Evolutionary conservation across 2,329 filamentous ascomycete genomes (phyloP), one percentile per base, ranked within the genome.

Genomic region (Sporothrix variecibatus): DNA sequence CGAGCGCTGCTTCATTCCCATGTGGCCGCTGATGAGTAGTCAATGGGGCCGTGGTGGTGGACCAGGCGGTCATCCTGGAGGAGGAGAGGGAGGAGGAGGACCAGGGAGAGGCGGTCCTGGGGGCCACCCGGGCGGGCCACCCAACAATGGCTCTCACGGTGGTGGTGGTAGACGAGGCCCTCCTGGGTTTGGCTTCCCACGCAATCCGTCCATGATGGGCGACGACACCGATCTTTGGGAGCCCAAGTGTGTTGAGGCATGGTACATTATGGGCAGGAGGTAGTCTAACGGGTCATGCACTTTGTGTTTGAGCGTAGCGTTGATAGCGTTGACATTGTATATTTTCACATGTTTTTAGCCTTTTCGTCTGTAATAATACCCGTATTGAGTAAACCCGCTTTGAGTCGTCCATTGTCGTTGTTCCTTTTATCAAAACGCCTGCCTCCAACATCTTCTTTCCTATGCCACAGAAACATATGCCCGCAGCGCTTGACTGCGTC

Each of bases 401-500:
- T 34, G 5, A 34, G 34, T 34, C 49, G 56, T 23, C 28, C 28
- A n/a, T n/a, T n/a, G n/a, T n/a, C n/a, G n/a, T n/a, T n/a, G n/a
- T n/a, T n/a, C n/a, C n/a, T n/a, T n/a, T n/a, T n/a, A n/a, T n/a
- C n/a, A n/a, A n/a, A n/a, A n/a, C n/a, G n/a, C n/a, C n/a, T n/a
- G n/a, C n/a, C n/a, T n/a, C n/a, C n/a, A n/a, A n/a, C n/a, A n/a
- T n/a, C n/a, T n/a, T n/a, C n/a, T n/a, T n/a, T n/a, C 12, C 71
- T 69, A 75, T 62, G 74, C 71, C 15, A 72, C 75, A 11, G 77
- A 31, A 20, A 86, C 79, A 73, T 82, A 94, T 0, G 90, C 89
- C 74, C 83, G 86, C 85, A 95, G 87, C 0, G 92, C 92, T 88
- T 86, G 53, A 91, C 86, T 1, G 88, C 88, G 79, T 94, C 87